Base-by-base conservation (phyloP, 1,284 basidiomycete genomes). In the Baeospora myosura region DNA sequence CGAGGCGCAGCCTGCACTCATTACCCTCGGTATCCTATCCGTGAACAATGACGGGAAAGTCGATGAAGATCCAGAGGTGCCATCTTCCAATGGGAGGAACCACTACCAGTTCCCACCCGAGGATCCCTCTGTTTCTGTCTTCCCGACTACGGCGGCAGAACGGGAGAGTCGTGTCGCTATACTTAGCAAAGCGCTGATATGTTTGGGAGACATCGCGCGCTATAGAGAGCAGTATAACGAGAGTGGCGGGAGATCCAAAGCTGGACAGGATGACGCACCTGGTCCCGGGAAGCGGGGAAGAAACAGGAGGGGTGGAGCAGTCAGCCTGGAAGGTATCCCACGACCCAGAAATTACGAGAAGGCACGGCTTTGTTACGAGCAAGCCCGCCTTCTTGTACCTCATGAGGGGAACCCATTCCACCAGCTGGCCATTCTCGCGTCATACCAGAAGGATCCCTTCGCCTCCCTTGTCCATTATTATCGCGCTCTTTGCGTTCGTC, bases 201-300 rank as follows among this genome's bases (percentile, higher is more conserved):
- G 85, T 60, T 75, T 96, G 16, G 95, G 95, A 12, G 95, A 98
- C 58, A 80, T 98, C 34, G 88, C 90, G 48, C 74, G 95, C 24
- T 98, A 98, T 63, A 76, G 87, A 46, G 94, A 98, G 57, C 79
- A 89, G 47, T 94, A 94, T 55, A 84, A 81, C 53, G 87, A 89
- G 48, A 63, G 70, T 31, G 74, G 76, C 21, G 78, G 81, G 8
- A 67, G 80, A 40, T 72, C 81, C 11, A 74, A 70, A 49, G 76
- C 76, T 1, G 80, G 79, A 23, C 74, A 78, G 32, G 80, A 85
- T 46, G 78, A 81, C 28, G 66, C 65, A 4, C 54, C 63, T 26
- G 51, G 45, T 0, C 55, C 16, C 47, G 50, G 23, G 50, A 65
- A 18, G 54, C 63, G 12, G 62, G 64, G 39, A 68, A 68, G 42